A percentile compares a stretch with the other conserved stretches of the same genome.
These are phyloP conservation scores for Torulaspora pretoriensis DNA, from an alignment of 1,139 yeast species.

Conservation along the genomic window DNA sequence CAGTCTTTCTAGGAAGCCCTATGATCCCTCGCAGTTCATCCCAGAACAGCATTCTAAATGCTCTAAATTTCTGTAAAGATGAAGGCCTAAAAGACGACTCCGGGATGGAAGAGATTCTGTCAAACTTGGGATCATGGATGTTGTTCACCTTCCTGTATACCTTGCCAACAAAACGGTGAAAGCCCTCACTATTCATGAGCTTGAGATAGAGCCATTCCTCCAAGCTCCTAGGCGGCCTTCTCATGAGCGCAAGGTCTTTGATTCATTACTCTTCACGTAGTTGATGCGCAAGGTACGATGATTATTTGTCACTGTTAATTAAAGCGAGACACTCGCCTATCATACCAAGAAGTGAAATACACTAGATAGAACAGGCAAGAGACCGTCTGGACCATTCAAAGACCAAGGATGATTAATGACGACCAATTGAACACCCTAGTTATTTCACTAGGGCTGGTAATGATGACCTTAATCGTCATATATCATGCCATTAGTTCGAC, in stretches of 20 bases:
- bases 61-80: slow-evolving; percentile 51
- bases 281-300: not conserved
- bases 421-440: slow-evolving; percentile 71
- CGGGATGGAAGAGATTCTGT: slow-evolving; percentile 36
- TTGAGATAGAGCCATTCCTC: slow-evolving; percentile 48
- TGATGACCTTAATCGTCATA: slow-evolving; percentile 65
- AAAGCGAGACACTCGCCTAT: not conserved
- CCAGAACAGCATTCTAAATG: slow-evolving; percentile 57
- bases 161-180: slow-evolving; percentile 64
- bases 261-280: no score
- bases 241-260: slow-evolving; percentile 15
- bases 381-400: not conserved
- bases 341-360: not conserved
- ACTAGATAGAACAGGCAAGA: not conserved
- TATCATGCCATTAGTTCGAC: slow-evolving; percentile 53
- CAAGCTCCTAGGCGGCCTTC: slow-evolving; percentile 39
- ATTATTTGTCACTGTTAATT: not conserved
- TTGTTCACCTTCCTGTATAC: slow-evolving; percentile 66
- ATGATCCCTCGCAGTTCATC: slow-evolving; percentile 59
- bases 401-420: slow-evolving; percentile 66
- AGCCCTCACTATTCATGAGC: slow-evolving; percentile 58
- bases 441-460: slow-evolving; percentile 67
- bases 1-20: slow-evolving; percentile 38
- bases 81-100: slow-evolving; percentile 46
- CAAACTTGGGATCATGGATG: slow-evolving; percentile 38